A percentile compares a stretch with the other conserved stretches of the same genome.
Conservation (phyloP, 352 stramenopile genomes). For the Phytophthora europaea region DNA sequence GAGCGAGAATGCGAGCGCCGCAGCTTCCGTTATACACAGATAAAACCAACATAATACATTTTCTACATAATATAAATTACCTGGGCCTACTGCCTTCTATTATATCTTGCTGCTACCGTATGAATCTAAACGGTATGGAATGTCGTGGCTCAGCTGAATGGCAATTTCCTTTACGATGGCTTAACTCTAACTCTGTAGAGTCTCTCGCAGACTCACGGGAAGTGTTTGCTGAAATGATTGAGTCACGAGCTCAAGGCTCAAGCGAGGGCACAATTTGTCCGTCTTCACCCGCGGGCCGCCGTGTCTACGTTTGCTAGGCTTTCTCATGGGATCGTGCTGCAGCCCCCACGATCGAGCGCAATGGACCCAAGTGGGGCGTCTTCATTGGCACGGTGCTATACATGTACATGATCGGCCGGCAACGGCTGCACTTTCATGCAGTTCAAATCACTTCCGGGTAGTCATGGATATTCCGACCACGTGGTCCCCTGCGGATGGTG, state of each 20-base stretch:
- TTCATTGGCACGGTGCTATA: conserved; percentile 57
- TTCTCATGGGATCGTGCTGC: conserved; percentile 27
- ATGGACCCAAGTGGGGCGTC: conserved; percentile 54
- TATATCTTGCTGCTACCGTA: neutral
- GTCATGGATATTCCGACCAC: no score
- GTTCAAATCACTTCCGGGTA: no score
- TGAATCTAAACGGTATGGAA: conserved; percentile 3
- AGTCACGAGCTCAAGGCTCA: conserved; percentile 9
- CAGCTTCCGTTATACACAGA: no score
- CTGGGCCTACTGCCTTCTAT: no score
- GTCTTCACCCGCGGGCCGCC: conserved; percentile 14
- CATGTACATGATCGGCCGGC: conserved; percentile 61
- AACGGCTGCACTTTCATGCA: no score
- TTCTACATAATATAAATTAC: no score
- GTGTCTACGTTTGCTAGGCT: conserved; percentile 32
- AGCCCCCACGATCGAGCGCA: conserved; percentile 65
- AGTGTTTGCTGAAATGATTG: conserved; percentile 17
- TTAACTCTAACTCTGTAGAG: conserved; percentile 27
- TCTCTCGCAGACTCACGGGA: conserved; percentile 15
- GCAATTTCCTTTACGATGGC: neutral
- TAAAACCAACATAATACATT: no score
- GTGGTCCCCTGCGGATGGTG: neutral
- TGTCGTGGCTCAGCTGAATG: neutral
- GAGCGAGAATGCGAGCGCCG: no score
- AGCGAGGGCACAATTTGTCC: neutral